These are phyloP conservation scores for Plasmodium berghei DNA, from an alignment of 169 alveolate species.

Conservation along the genomic window DNA sequence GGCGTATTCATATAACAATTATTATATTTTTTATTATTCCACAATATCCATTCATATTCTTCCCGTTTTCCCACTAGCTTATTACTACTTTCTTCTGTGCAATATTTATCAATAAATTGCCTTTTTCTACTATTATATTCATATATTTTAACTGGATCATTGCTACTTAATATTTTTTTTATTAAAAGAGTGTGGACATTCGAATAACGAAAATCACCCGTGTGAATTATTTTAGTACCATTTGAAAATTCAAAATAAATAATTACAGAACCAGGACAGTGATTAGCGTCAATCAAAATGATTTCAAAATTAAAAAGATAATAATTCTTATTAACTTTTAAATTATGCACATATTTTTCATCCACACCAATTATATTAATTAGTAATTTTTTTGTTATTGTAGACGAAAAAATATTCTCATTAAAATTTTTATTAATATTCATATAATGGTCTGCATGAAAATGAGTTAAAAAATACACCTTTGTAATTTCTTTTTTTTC, in stretches of 20 bases:
- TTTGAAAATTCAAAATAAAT: conserved; percentile 63
- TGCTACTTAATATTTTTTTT: conserved; percentile 34
- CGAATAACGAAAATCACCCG: conserved; percentile 77
- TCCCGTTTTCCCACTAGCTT: neutral
- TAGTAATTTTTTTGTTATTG: conserved; percentile 59
- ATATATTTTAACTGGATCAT: neutral
- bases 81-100: neutral
- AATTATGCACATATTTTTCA: conserved; percentile 68
- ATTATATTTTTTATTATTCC: conserved; percentile 23
- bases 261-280: conserved; percentile 77
- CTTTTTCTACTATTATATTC: neutral
- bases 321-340: conserved; percentile 64
- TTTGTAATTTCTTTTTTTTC: conserved; percentile 26
- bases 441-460: conserved; percentile 76
- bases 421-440: conserved; percentile 57
- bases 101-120: neutral
- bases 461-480: conserved; percentile 67
- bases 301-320: conserved; percentile 66
- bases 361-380: conserved; percentile 56
- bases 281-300: conserved; percentile 72
- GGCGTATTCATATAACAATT: conserved; percentile 6
- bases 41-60: neutral
- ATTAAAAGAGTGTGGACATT: conserved; percentile 67
- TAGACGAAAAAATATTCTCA: conserved; percentile 43
- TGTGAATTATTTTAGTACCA: conserved; percentile 74